Conservation (phyloP, 805 yeast genomes). For the Teunomyces lycoperdinae region DNA sequence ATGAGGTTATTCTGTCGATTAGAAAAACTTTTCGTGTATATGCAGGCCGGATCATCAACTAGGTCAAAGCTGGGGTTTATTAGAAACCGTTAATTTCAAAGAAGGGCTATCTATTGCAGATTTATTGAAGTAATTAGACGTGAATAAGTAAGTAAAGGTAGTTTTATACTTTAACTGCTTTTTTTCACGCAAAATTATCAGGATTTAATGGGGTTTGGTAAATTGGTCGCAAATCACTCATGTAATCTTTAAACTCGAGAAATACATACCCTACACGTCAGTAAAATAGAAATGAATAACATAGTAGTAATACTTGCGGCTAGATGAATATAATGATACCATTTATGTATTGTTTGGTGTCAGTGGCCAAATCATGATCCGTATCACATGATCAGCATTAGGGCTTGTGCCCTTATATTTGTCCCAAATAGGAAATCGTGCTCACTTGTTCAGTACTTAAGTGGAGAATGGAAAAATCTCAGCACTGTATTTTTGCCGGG, state of each 20-base stretch:
- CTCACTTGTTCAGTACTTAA: slow-evolving; percentile 15
- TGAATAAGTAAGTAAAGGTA: too few species aligned
- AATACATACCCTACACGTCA: background rate
- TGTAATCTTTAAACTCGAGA: background rate
- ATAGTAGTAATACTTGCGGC: too few species aligned
- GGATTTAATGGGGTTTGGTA: background rate
- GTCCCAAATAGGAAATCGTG: slow-evolving; percentile 11
- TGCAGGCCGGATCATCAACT: slow-evolving; percentile 12
- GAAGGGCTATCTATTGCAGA: too few species aligned
- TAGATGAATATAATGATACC: background rate
- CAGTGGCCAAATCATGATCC: background rate
- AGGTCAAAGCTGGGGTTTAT: background rate
- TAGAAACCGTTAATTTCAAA: too few species aligned
- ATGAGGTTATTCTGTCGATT: slow-evolving; percentile 29
- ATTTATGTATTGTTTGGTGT: background rate
- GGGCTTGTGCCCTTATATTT: slow-evolving; percentile 13
- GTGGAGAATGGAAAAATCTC: slow-evolving; percentile 9
- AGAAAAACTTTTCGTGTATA: slow-evolving; percentile 14
- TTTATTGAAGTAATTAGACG: too few species aligned
- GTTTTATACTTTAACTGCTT: background rate
- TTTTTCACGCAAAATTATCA: background rate
- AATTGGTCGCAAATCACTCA: background rate
- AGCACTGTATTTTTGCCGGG: slow-evolving; percentile 15
- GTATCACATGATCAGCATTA: slow-evolving; percentile 11
- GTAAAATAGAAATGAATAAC: background rate